phyloP scores from a whole-genome alignment of 73 alveolate species.

The Diophrys sp. region DNA sequence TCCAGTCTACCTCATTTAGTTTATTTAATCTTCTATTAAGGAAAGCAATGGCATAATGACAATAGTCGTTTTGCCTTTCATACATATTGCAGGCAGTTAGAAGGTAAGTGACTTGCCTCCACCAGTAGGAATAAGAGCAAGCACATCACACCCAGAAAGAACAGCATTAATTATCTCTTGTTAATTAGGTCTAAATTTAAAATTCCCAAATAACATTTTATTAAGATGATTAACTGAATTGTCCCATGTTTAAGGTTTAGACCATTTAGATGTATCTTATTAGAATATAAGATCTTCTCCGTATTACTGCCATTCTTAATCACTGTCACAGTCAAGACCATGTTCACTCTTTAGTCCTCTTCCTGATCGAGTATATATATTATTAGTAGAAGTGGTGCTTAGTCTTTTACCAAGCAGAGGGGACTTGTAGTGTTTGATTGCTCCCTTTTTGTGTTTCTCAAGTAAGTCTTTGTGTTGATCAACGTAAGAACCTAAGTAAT shows the following conservation, averaged over 20 bases:
- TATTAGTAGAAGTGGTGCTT: no score
- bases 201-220: constrained; percentile 62
- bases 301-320: no score
- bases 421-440: no score
- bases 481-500: no score
- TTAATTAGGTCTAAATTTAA: constrained; percentile 69
- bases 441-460: no score
- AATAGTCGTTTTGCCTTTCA: constrained; percentile 59
- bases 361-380: no score
- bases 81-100: constrained; percentile 74
- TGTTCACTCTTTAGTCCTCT: no score
- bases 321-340: no score
- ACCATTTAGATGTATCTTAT: neutral
- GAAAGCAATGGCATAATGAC: constrained; percentile 84
- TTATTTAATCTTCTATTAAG: constrained; percentile 71
- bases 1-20: constrained; percentile 68
- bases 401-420: no score
- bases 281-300: no score
- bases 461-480: no score
- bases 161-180: constrained; percentile 82
- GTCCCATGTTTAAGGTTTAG: constrained; percentile 58
- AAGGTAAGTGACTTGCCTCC: constrained; percentile 82
- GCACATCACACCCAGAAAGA: constrained; percentile 63
- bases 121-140: constrained; percentile 88
- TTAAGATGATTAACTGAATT: constrained; percentile 62